Evolutionary conservation across 1,284 basidiomycete genomes (phyloP).

Genomic region (Sparassis latifolia): DNA sequence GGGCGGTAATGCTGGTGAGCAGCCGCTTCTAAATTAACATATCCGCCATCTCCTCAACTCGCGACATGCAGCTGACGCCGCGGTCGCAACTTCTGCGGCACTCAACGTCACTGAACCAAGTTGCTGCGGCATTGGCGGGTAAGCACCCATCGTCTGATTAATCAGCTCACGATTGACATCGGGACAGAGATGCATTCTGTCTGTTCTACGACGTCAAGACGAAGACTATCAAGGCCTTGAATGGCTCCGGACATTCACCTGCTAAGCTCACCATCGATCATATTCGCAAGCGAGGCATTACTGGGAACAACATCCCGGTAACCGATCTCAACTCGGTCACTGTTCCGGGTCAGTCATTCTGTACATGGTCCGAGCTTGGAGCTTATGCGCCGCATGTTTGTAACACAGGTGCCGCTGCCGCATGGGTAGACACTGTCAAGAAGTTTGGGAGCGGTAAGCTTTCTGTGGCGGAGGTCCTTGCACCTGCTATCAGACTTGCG

Average conservation of each 20-base stretch:
- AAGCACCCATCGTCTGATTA: slow-evolving; percentile 12
- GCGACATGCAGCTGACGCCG: slow-evolving; percentile 50
- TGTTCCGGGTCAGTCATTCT: slow-evolving; percentile 62
- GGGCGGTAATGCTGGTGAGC: slow-evolving; percentile 84
- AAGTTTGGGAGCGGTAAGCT: slow-evolving; percentile 82
- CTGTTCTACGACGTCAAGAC: slow-evolving; percentile 83
- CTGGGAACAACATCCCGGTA: slow-evolving; percentile 59
- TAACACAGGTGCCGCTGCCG: slow-evolving; percentile 74
- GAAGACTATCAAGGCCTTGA: slow-evolving; percentile 77
- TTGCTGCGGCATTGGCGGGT: slow-evolving; percentile 80
- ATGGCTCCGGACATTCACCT: slow-evolving; percentile 85
- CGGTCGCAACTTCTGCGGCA: slow-evolving; percentile 80
- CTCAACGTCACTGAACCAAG: slow-evolving; percentile 85
- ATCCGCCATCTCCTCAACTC: neutral
- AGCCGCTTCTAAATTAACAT: neutral
- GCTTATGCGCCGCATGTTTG: neutral
- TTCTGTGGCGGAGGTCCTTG: slow-evolving; percentile 76
- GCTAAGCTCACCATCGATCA: slow-evolving; percentile 75
- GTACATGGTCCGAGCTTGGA: neutral
- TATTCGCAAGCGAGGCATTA: slow-evolving; percentile 64
- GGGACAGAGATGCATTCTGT: slow-evolving; percentile 79
- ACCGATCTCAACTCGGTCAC: slow-evolving; percentile 85
- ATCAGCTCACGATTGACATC: neutral
- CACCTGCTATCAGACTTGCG: slow-evolving; percentile 80
- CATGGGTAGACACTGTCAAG: slow-evolving; percentile 88